A percentile compares a stretch with the other conserved stretches of the same genome.
Conservation (phyloP, 1,139 yeast species). For the Meyerozyma elateridarum region DNA sequence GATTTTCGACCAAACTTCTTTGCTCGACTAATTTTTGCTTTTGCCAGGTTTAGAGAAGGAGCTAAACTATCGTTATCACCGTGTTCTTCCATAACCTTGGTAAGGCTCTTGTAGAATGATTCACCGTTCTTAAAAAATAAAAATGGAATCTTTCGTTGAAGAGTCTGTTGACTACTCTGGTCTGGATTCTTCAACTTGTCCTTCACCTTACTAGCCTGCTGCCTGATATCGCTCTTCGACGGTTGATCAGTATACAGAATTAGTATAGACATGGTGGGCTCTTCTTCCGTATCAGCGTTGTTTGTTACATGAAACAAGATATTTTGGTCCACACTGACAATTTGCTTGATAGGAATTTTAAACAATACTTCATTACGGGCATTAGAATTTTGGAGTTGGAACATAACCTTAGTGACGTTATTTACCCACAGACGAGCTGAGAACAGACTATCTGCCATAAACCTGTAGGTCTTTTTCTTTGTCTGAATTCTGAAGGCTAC, state of each 20-base stretch:
- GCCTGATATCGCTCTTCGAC: too few species aligned
- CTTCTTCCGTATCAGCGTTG: slow-evolving; percentile 9
- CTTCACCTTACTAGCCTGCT: too few species aligned
- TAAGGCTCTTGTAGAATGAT: slow-evolving; percentile 22
- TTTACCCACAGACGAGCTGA: slow-evolving; percentile 82
- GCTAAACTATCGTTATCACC: not conserved
- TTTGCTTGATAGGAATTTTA: slow-evolving; percentile 67
- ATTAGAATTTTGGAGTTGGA: slow-evolving; percentile 58
- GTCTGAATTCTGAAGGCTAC: slow-evolving; percentile 57
- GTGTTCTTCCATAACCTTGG: slow-evolving; percentile 16
- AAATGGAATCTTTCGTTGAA: slow-evolving; percentile 44
- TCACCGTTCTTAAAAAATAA: slow-evolving; percentile 51
- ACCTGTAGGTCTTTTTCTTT: slow-evolving; percentile 53
- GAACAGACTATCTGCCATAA: slow-evolving; percentile 67
- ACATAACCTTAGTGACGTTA: slow-evolving; percentile 67
- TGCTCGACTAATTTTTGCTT: not conserved
- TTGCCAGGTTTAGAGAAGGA: not conserved
- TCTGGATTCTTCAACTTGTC: too few species aligned
- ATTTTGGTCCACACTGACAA: slow-evolving; percentile 55
- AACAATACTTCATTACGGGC: slow-evolving; percentile 69
- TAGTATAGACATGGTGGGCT: slow-evolving; percentile 19
- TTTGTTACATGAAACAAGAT: slow-evolving; percentile 6
- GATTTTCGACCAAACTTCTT: too few species aligned
- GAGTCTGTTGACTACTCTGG: too few species aligned
- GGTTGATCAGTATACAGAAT: slow-evolving; percentile 19